Percentiles rank a stretch among this genome's conserved stretches.
Evolutionary conservation across 768 basidiomycete genomes (phyloP).

Genomic region (Amanita rimosa): DNA sequence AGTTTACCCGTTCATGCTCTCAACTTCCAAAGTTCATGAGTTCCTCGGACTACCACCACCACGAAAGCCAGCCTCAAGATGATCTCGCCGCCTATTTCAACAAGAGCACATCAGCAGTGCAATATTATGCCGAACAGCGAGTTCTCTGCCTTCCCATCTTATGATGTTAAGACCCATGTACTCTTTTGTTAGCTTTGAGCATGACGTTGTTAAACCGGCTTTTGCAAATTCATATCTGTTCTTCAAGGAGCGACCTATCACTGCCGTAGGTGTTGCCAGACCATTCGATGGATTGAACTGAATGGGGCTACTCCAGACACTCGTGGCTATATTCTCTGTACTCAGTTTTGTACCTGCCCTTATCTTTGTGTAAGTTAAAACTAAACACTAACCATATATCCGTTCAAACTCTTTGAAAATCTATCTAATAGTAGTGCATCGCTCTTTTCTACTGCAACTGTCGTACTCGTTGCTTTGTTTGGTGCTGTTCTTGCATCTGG

Average conservation of each 20-base stretch:
- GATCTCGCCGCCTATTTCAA: conserved; percentile 23
- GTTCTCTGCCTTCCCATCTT: neutral
- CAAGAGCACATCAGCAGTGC: conserved; percentile 23
- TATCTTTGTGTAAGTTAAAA: conserved; percentile 25
- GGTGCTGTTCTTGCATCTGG: conserved; percentile 20
- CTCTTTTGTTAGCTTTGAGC: conserved; percentile 25
- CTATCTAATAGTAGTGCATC: conserved; percentile 9
- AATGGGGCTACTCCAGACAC: conserved; percentile 20
- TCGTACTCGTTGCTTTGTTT: conserved; percentile 23
- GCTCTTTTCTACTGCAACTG: conserved; percentile 22
- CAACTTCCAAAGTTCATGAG: neutral
- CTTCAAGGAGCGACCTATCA: conserved; percentile 22
- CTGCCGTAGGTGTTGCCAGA: conserved; percentile 17
- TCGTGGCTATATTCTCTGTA: conserved; percentile 25
- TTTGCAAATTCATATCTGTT: conserved; percentile 19
- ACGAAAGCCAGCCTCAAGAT: conserved; percentile 6
- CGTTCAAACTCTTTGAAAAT: neutral
- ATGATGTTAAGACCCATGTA: neutral
- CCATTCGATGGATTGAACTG: neutral
- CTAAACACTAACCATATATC: neutral
- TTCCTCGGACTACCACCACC: neutral
- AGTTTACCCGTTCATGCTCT: neutral
- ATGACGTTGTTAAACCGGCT: conserved; percentile 30
- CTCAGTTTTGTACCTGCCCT: conserved; percentile 23
- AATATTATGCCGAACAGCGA: conserved; percentile 23